Conservation (phyloP, 805 yeast genomes). For the Candida orba region DNA sequence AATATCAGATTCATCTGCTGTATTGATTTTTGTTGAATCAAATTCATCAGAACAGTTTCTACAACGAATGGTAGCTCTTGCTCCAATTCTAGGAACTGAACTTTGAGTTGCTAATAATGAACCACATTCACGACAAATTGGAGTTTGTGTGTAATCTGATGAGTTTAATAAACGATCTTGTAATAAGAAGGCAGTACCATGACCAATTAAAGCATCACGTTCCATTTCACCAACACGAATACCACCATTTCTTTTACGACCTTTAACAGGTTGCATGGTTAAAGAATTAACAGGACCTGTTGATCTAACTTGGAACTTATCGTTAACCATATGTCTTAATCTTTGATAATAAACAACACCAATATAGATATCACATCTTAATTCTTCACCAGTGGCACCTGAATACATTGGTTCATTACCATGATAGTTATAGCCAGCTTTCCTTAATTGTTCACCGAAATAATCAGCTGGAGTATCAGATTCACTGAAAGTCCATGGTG, state of each 20-base stretch:
- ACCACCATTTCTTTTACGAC: slow-evolving; percentile 98
- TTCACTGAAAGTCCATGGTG: slow-evolving; percentile 94
- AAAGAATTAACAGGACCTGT: slow-evolving; percentile 96
- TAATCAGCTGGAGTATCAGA: slow-evolving; percentile 93
- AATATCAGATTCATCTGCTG: slow-evolving; percentile 62
- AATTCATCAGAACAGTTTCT: slow-evolving; percentile 81
- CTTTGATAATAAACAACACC: slow-evolving; percentile 98
- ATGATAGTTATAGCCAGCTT: slow-evolving; percentile 93
- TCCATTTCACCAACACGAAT: slow-evolving; percentile 99
- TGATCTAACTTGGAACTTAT: slow-evolving; percentile 97
- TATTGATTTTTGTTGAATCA: slow-evolving; percentile 37
- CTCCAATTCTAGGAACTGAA: slow-evolving; percentile 86
- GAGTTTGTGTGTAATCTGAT: slow-evolving; percentile 89
- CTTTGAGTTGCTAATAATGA: slow-evolving; percentile 83
- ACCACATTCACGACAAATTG: slow-evolving; percentile 90
- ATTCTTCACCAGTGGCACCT: slow-evolving; percentile 97
- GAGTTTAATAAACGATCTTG: slow-evolving; percentile 94
- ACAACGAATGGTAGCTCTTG: slow-evolving; percentile 72
- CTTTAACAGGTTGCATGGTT: slow-evolving; percentile 99
- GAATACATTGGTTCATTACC: slow-evolving; percentile 99
- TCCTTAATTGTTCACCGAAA: slow-evolving; percentile 85
- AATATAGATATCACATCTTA: slow-evolving; percentile 90
- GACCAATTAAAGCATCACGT: slow-evolving; percentile 97
- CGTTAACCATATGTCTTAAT: slow-evolving; percentile 98
- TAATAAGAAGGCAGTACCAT: slow-evolving; percentile 90